Conservation (phyloP, 1,284 basidiomycete genomes). For the Heterobasidion annosum region DNA sequence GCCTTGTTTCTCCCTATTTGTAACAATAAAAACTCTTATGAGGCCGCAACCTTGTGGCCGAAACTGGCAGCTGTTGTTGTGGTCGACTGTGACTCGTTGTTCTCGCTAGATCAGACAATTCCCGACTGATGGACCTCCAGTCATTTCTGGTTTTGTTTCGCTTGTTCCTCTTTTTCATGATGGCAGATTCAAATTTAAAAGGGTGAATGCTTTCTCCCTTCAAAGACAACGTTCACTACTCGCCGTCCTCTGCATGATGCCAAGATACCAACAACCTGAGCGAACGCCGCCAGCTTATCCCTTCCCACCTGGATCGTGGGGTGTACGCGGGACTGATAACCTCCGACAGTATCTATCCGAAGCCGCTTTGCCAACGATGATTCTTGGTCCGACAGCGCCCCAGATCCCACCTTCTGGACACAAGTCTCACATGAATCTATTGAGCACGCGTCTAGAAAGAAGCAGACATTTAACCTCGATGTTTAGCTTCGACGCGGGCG, state of each 20-base stretch:
- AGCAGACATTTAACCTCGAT: conserved; percentile 41
- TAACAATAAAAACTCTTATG: too few relatives aligned
- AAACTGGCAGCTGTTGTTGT: neutral
- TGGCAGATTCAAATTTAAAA: too few relatives aligned
- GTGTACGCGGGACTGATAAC: conserved; percentile 17
- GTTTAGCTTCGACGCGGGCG: conserved; percentile 20
- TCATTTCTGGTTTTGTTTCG: neutral
- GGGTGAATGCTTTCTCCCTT: too few relatives aligned
- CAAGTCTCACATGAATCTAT: conserved; percentile 32
- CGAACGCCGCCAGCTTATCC: neutral
- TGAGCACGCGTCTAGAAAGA: conserved; percentile 35
- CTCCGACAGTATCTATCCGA: conserved; percentile 36
- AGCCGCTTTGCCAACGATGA: conserved; percentile 40
- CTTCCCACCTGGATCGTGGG: neutral
- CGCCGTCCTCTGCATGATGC: too few relatives aligned
- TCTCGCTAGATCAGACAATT: neutral
- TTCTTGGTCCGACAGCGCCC: conserved; percentile 23
- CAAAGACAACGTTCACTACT: too few relatives aligned
- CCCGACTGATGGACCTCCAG: neutral
- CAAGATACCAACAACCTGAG: neutral
- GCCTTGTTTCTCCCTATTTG: too few relatives aligned
- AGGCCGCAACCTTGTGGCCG: too few relatives aligned
- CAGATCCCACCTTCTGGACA: conserved; percentile 30
- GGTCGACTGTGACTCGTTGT: neutral
- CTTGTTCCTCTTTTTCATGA: too few relatives aligned